Base-by-base conservation (phyloP, 345 rosid genomes). In the Pugionium cornutum region DNA sequence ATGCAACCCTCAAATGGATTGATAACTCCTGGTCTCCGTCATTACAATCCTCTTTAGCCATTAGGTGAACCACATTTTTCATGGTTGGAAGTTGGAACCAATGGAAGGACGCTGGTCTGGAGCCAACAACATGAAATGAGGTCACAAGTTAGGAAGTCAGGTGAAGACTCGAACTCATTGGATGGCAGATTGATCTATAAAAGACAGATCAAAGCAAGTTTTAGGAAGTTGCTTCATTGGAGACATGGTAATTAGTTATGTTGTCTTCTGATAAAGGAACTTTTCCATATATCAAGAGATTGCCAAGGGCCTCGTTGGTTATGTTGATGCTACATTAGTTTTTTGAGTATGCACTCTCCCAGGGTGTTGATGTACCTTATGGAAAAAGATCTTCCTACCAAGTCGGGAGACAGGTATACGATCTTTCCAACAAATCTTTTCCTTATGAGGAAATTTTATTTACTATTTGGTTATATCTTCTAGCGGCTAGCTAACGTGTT, bases 1-100 rank as follows among this genome's bases (percentile, higher is more conserved):
- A 37, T 77, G 58, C 79, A 78, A 58, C 67, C 78, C 67, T 61
- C 66, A 53, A 81, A 70, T 76, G 85, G 77, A 69, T 59, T 58
- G 58, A 83, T 79, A 39, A 62, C 83, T 59, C 70, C 84, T 41
- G 68, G 59, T 39, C 66, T 49, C 76, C 75, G 58, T 81, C 66
- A 66, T 76, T 71, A 53, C 83, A 78, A 73, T 64, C 84, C 77
- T 53, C 66, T 75, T 71, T 84, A 82, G 51, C 45, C 79, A 31
- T 74, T 69, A 43, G 83, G 76, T 56, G 50, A 10, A 37, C 65
- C 82, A 50, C 69, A 77, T 28, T 67, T 82, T 6, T 53, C 51
- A 54, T 36, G 3, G 64, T 35, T 18, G 18, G 18, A 18, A 18
- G 31, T 25, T 18, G 18, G 80, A 60, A 58, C 71, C 78, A 64